Evolutionary conservation across 2,329 filamentous ascomycete species (phyloP), one percentile per base, ranked within the genome.

Genomic region (Zymoseptoria pseudotritici): DNA sequence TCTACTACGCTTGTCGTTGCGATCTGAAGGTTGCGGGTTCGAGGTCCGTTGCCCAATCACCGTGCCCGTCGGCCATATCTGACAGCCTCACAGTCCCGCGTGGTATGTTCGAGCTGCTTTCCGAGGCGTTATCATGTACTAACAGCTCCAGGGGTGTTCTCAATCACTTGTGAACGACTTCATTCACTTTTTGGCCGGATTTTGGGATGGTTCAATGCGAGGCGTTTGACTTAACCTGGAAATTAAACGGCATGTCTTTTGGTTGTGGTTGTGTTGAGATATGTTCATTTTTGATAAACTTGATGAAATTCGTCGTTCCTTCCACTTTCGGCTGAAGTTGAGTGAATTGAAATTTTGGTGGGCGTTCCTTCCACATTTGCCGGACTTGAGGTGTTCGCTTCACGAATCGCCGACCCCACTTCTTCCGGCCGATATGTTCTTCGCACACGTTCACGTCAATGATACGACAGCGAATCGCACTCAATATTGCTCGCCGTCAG

Each of bases 101-200:
- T 68, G 57, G 63, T 24, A 24, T 24, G n/a, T n/a, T n/a, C n/a
- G n/a, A n/a, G n/a, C n/a, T n/a, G n/a, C n/a, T n/a, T n/a, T n/a
- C n/a, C n/a, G n/a, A n/a, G n/a, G n/a, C n/a, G n/a, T n/a, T n/a
- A n/a, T n/a, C n/a, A 24, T 24, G 22, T 24, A 4, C 22, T 24
- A 24, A 24, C 22, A 3, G 22, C 6, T 4, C 4, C 4, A 24
- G 22, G 22, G 62, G 56, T 66, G 60, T 57, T 60, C 56, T 55
- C 53, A 29, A 59, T 51, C 53, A 20, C 22, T 49, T 50, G n/a
- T 1, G 19, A 42, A n/a, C 46, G 36, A 10, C n/a, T 57, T 22
- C 19, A 51, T 6, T 57, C 50, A 7, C 5, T 42, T 36, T 57
- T 21, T 57, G 9, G 49, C 11, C 46, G 10, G 26, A n/a, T 57